Percentiles rank a stretch among this genome's conserved stretches.
These are phyloP conservation scores for Penicillium canariense DNA, from an alignment of 495 filamentous ascomycete species.

Conservation along the genomic window DNA sequence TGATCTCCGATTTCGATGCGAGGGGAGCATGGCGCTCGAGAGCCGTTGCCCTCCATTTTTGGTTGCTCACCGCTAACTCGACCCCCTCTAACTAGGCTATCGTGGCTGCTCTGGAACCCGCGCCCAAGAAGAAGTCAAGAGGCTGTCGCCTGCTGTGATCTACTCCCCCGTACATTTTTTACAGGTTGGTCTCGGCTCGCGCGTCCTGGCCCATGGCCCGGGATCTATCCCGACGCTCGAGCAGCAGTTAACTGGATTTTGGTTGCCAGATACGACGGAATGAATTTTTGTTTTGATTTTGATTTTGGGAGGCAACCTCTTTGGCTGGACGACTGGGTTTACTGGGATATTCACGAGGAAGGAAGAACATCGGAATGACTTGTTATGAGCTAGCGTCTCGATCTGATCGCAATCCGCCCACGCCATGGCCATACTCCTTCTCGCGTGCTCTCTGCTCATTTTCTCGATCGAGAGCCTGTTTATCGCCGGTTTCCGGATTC, in stretches of 20 bases:
- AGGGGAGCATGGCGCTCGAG: background rate
- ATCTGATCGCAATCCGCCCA: constrained; percentile 1
- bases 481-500: constrained; percentile 11
- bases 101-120: constrained; percentile 85
- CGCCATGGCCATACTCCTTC: background rate
- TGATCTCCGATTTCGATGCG: no score
- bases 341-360: constrained; percentile 17
- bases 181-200: constrained; percentile 22
- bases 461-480: constrained; percentile 8
- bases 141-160: constrained; percentile 44
- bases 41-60: background rate
- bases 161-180: constrained; percentile 10
- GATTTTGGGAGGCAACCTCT: constrained; percentile 15
- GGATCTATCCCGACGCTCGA: background rate
- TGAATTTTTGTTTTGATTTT: constrained; percentile 29
- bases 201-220: background rate
- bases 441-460: background rate
- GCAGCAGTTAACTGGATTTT: background rate
- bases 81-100: constrained; percentile 60
- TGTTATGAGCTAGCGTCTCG: constrained; percentile 23
- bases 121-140: constrained; percentile 62
- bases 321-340: constrained; percentile 12
- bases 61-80: constrained; percentile 10
- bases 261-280: constrained; percentile 30
- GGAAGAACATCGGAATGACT: background rate